A percentile compares a stretch with the other conserved stretches of the same genome.
phyloP scores from a whole-genome alignment of 441 rosid species.

The Viola pubescens region DNA sequence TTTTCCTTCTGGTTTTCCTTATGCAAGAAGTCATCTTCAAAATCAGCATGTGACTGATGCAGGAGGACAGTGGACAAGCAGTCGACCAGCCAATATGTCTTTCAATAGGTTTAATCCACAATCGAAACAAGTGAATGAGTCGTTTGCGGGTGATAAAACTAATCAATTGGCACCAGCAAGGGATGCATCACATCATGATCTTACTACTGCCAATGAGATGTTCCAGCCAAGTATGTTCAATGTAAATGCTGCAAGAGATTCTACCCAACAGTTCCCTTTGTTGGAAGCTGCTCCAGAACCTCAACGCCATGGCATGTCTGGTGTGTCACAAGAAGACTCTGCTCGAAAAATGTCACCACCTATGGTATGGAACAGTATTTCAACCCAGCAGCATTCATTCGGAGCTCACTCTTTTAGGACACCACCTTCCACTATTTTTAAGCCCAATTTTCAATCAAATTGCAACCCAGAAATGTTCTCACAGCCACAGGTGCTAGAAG shows the following conservation, averaged over 20 bases:
- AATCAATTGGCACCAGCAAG: constrained; percentile 27
- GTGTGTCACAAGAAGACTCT: constrained; percentile 31
- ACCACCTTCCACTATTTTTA: constrained; percentile 24
- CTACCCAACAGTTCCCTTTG: constrained; percentile 40
- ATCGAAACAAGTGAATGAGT: constrained; percentile 23
- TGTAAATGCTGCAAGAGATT: constrained; percentile 22
- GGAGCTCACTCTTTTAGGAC: constrained; percentile 31
- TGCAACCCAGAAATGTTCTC: constrained; percentile 32
- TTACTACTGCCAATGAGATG: constrained; percentile 28
- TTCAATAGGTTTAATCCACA: constrained; percentile 34
- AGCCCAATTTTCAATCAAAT: constrained; percentile 28
- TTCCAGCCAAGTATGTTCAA: constrained; percentile 13
- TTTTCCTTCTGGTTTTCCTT: constrained; percentile 37
- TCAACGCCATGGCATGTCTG: constrained; percentile 24
- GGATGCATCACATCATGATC: constrained; percentile 17
- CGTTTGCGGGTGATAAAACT: constrained; percentile 35
- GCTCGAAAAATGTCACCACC: constrained; percentile 29
- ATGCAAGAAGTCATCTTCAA: constrained; percentile 36
- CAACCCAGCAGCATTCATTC: constrained; percentile 32
- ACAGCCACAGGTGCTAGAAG: constrained; percentile 30
- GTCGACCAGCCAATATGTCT: constrained; percentile 27
- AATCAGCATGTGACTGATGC: constrained; percentile 33
- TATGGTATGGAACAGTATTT: constrained; percentile 28
- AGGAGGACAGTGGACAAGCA: constrained; percentile 26
- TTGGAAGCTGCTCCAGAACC: constrained; percentile 34